Base-by-base conservation (phyloP, 768 basidiomycete species). In the Cyathus striatus region DNA sequence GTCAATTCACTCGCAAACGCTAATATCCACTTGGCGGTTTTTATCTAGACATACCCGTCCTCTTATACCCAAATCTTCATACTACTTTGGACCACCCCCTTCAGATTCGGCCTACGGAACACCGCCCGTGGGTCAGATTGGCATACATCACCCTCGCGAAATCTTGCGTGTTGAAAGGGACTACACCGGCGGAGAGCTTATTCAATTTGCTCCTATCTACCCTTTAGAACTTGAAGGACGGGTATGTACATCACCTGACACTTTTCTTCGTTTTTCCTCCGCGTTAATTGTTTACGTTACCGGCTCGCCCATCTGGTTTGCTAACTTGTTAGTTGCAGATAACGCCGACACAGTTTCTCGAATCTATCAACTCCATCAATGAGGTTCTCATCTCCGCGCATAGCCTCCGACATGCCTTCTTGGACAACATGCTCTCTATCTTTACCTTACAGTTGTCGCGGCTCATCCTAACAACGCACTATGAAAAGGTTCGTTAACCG, bases 151-250 rank as follows among this genome's bases (percentile, higher is more conserved):
- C 52, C 94, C 95, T 13, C 81, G 94, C 41, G 95, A 97, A 66
- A 79, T 99, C 45, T 68, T 99, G 40, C 74, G 95, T 35, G 69
- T 99, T 32, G 95, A 98, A 62, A 69, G 96, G 41, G 96, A 99
- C 61, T 99, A 96, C 60, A 78, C 71, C 12, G 83, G 83, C 1
- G 96, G 95, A 2, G 95, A 98, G 58, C 69, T 94, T 5, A 76
- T 83, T 23, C 95, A 97, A 64, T 96, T 99, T 61, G 76, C 89
- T 24, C 77, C 90, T 0, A 79, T 84, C 49, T 99, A 86, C 62
- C 93, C 91, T 1, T 65, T 94, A 32, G 96, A 99, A 61, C 71
- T 99, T 4, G 94, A 97, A 52, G 90, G 91, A 36, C 76, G 96
- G 61, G 93, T 95, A 54, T 56, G 88, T 68, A 27, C n/a, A n/a